These are phyloP conservation scores for Cicer yamashitae DNA, from an alignment of 306 rosid species.

Conservation along the genomic window DNA sequence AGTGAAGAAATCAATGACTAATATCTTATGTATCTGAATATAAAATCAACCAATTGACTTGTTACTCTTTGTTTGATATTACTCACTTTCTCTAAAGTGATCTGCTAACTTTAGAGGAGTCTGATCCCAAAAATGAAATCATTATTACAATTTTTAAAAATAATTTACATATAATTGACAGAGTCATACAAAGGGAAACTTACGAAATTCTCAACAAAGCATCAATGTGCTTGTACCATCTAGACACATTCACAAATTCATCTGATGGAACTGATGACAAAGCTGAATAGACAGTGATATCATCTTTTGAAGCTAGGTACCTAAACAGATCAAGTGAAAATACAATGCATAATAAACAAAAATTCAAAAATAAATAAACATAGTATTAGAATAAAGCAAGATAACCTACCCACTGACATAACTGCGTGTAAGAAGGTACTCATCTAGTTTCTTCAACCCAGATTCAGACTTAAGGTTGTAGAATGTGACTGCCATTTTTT, in stretches of 20 bases:
- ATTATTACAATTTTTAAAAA: too few relatives aligned
- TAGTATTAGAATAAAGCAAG: background rate
- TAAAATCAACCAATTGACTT: too few relatives aligned
- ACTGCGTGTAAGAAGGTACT: slow-evolving; percentile 86
- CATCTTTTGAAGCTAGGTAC: slow-evolving; percentile 89
- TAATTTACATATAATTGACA: too few relatives aligned
- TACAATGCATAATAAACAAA: background rate
- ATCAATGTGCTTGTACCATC: slow-evolving; percentile 88
- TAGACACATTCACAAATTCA: slow-evolving; percentile 68
- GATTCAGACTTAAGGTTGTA: slow-evolving; percentile 56
- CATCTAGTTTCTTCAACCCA: slow-evolving; percentile 83
- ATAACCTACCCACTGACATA: slow-evolving; percentile 72
- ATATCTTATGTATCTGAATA: too few relatives aligned
- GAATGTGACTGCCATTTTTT: slow-evolving; percentile 72
- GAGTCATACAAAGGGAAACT: slow-evolving; percentile 35
- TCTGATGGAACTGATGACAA: slow-evolving; percentile 61
- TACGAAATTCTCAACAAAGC: slow-evolving; percentile 89
- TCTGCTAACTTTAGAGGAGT: too few relatives aligned
- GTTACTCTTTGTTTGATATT: too few relatives aligned
- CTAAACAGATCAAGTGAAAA: slow-evolving; percentile 44
- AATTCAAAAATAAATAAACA: background rate
- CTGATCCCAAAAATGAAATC: too few relatives aligned
- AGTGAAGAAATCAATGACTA: too few relatives aligned
- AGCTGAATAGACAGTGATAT: slow-evolving; percentile 73
- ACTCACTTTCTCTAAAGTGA: too few relatives aligned